Percentiles rank a stretch among this genome's conserved stretches.
Conservation (phyloP, 192 early-diverging fungal genomes). For the Podila verticillata region DNA sequence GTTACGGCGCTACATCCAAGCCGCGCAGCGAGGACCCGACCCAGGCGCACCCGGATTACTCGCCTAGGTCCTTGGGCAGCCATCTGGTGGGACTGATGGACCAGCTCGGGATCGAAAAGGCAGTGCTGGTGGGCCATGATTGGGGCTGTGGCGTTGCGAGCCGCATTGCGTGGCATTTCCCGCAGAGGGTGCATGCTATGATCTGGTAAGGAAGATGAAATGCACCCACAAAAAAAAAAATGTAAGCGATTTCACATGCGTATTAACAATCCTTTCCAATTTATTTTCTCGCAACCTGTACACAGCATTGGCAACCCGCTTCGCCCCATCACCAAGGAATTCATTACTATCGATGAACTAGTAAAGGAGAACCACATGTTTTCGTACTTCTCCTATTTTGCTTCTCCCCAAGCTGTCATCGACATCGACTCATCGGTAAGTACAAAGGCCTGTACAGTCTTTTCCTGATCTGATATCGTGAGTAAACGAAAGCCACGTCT, state of each 20-base stretch:
- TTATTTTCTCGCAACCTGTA: slow-evolving; percentile 1
- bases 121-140: slow-evolving; percentile 72
- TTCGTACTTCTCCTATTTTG: slow-evolving; percentile 12
- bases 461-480: background rate
- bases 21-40: background rate
- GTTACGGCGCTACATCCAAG: slow-evolving; percentile 55
- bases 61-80: background rate
- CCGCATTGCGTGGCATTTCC: slow-evolving; percentile 11
- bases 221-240: too few species aligned
- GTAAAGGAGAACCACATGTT: slow-evolving; percentile 13
- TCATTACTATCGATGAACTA: background rate
- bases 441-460: background rate
- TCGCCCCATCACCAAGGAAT: slow-evolving; percentile 1
- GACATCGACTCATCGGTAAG: background rate
- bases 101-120: slow-evolving; percentile 56
- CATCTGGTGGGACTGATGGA: slow-evolving; percentile 67
- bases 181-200: slow-evolving; percentile 2
- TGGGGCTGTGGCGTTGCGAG: slow-evolving; percentile 51
- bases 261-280: background rate
- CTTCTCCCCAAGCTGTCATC: background rate
- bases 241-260: too few species aligned
- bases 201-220: slow-evolving; percentile 16
- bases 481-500: background rate
- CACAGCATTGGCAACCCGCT: slow-evolving; percentile 14
- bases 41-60: background rate